Evolutionary conservation across 805 yeast species (phyloP).

Genomic region (Saturnispora saitoi): DNA sequence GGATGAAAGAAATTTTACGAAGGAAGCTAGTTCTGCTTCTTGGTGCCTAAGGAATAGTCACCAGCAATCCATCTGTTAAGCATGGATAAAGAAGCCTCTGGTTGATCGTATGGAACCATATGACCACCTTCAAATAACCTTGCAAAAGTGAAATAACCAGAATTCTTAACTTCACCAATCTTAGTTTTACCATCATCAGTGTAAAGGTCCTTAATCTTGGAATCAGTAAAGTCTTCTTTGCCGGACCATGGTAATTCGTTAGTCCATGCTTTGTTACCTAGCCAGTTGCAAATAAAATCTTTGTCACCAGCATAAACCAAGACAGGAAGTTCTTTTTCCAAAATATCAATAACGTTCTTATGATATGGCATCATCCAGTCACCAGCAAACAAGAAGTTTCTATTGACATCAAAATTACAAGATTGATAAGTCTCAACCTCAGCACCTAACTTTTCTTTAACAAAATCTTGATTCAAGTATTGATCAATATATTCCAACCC

Average conservation of each 20-base stretch:
- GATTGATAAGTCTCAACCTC: constrained; percentile 40
- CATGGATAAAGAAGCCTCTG: constrained; percentile 61
- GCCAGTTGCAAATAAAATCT: constrained; percentile 89
- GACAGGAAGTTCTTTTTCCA: constrained; percentile 67
- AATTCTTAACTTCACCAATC: constrained; percentile 71
- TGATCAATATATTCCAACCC: constrained; percentile 41
- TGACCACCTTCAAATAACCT: constrained; percentile 81
- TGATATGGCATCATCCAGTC: constrained; percentile 64
- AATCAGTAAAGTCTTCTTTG: constrained; percentile 20
- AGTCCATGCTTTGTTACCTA: constrained; percentile 83
- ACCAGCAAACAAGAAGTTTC: constrained; percentile 47
- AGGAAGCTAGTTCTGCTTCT: not conserved
- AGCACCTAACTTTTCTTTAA: constrained; percentile 51
- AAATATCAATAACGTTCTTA: constrained; percentile 44
- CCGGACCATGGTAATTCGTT: constrained; percentile 60
- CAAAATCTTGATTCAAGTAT: constrained; percentile 45
- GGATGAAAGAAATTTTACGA: not conserved
- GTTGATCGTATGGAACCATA: constrained; percentile 89
- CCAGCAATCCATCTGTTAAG: constrained; percentile 69
- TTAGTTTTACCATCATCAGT: constrained; percentile 28
- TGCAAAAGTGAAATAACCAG: constrained; percentile 62
- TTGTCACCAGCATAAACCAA: constrained; percentile 91
- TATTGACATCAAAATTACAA: constrained; percentile 43
- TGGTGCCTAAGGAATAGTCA: constrained; percentile 32
- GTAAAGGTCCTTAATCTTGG: constrained; percentile 20